Evolutionary conservation across 1,139 yeast genomes (phyloP), one percentile per base, ranked within the genome.

Genomic region (Candida sanyaensis): DNA sequence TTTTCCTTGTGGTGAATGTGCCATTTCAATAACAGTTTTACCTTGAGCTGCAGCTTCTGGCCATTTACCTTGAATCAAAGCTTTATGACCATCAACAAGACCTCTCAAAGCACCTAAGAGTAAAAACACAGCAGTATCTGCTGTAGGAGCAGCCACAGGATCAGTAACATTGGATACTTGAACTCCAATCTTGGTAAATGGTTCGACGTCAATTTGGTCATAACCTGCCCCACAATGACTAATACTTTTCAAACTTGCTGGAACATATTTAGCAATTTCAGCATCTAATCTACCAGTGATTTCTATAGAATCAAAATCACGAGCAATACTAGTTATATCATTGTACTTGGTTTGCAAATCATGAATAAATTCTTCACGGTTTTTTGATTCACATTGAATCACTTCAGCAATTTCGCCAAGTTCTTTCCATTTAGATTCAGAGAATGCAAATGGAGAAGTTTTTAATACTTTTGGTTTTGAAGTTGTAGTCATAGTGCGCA

Each of bases 161-260:
- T 72, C 73, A 4, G 93, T 91, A 6, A 84, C 86, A 61, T 88
- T 85, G 10, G 91, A 80, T 9, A 87, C 69, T 63, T 85, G 89
- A 47, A 88, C 83, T 24, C 76, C 76, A 37, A 71, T 52, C 39
- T 60, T 67, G 10, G 77, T 68, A 55, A 78, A 73, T 12, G 80
- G 75, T 23, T 66, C 70, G 1, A 82, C 80, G 56, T 85, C 89
- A 38, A 86, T 73, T 63, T 85, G 91, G 63, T 92, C 97, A 64
- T 92, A 92, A 8, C 98, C 98, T 0, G 98, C 98, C 47, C 97
- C 97, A 57, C 81, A 77, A 66, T 89, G 96, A 56, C 88, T 76
- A 21, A 92, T 74, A 12, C 81, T 77, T 58, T 81, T 80, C 26
- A 91, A 76, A 0, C 83, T 62, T 1, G 72, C 53, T 3, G 96